Evolutionary conservation across 108 stramenopile species (phyloP).

Genomic region (Skeletonema potamos): DNA sequence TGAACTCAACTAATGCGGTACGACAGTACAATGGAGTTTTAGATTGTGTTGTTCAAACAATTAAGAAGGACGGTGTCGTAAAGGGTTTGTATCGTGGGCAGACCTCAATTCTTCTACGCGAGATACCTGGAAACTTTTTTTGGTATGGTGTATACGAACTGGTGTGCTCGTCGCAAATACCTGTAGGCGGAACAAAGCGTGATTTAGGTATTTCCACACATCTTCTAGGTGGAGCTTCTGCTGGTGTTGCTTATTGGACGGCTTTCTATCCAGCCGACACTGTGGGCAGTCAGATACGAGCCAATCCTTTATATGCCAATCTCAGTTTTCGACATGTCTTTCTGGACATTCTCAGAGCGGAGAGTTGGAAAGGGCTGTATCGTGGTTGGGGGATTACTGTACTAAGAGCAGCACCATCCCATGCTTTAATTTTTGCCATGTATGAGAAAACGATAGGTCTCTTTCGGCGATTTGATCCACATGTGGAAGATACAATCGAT

Average conservation of each 20-base stretch:
- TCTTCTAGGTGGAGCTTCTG: constrained; percentile 46
- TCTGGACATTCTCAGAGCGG: constrained; percentile 17
- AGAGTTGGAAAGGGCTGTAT: constrained; percentile 40
- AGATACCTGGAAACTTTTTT: constrained; percentile 50
- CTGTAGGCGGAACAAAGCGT: constrained; percentile 51
- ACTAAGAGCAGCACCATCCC: constrained; percentile 49
- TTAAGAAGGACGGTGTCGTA: constrained; percentile 43
- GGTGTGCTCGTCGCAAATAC: constrained; percentile 48
- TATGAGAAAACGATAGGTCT: constrained; percentile 50
- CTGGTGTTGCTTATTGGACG: constrained; percentile 56
- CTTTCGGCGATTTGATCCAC: constrained; percentile 30
- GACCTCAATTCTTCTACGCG: constrained; percentile 29
- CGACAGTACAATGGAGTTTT: constrained; percentile 41
- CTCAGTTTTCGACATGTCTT: constrained; percentile 31
- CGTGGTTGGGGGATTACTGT: constrained; percentile 53
- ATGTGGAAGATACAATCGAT: constrained; percentile 15
- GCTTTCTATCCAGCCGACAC: constrained; percentile 60
- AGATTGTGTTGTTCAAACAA: constrained; percentile 48
- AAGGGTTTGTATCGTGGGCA: constrained; percentile 51
- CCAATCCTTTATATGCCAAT: constrained; percentile 40
- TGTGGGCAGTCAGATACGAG: constrained; percentile 42
- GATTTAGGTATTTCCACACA: constrained; percentile 46
- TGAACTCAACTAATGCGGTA: constrained; percentile 30
- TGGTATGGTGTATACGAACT: constrained; percentile 56
- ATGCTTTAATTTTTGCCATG: constrained; percentile 53